A percentile compares a stretch with the other conserved stretches of the same genome.
These are phyloP conservation scores for Chrysanthemum seticuspe DNA, from an alignment of 129 eudicot species.

Conservation along the genomic window DNA sequence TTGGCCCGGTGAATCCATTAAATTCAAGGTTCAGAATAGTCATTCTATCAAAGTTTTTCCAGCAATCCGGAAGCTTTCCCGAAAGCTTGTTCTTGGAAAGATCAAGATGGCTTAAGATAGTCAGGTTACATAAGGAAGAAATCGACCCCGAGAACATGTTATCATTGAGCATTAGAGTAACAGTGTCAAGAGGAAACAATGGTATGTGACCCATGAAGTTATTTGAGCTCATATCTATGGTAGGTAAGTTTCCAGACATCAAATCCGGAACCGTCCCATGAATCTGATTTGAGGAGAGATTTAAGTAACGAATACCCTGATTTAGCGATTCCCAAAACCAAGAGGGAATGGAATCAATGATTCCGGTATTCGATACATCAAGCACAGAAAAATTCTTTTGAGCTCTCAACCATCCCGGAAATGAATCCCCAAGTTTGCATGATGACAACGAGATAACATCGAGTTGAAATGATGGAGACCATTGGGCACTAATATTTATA, in stretches of 20 bases:
- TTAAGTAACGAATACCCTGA: slow-evolving; percentile 28
- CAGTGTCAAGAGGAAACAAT: slow-evolving; percentile 25
- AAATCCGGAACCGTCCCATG: slow-evolving; percentile 37
- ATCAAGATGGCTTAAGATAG: slow-evolving; percentile 32
- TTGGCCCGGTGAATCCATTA: slow-evolving; percentile 33
- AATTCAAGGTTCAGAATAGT: slow-evolving; percentile 38
- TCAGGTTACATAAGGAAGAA: slow-evolving; percentile 34
- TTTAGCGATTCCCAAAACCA: slow-evolving; percentile 44
- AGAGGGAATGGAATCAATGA: slow-evolving; percentile 31
- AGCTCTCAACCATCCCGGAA: slow-evolving; percentile 52
- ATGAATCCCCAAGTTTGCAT: slow-evolving; percentile 33
- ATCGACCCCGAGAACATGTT: slow-evolving; percentile 38
- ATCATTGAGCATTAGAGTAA: slow-evolving; percentile 26
- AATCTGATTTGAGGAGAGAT: slow-evolving; percentile 43
- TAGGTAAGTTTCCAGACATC: slow-evolving; percentile 10
- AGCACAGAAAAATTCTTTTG: slow-evolving; percentile 30
- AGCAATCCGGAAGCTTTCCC: slow-evolving; percentile 48
- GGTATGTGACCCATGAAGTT: slow-evolving; percentile 35
- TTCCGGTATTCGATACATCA: slow-evolving; percentile 32
- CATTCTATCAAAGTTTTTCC: slow-evolving; percentile 23
- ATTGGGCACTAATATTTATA: slow-evolving; percentile 3
- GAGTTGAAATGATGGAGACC: slow-evolving; percentile 45
- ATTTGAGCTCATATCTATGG: slow-evolving; percentile 41
- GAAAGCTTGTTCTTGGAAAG: slow-evolving; percentile 37
- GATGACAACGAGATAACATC: slow-evolving; percentile 23